These are phyloP conservation scores for Rhodamnia rubescens DNA, from an alignment of 345 rosid species.

Conservation along the genomic window DNA sequence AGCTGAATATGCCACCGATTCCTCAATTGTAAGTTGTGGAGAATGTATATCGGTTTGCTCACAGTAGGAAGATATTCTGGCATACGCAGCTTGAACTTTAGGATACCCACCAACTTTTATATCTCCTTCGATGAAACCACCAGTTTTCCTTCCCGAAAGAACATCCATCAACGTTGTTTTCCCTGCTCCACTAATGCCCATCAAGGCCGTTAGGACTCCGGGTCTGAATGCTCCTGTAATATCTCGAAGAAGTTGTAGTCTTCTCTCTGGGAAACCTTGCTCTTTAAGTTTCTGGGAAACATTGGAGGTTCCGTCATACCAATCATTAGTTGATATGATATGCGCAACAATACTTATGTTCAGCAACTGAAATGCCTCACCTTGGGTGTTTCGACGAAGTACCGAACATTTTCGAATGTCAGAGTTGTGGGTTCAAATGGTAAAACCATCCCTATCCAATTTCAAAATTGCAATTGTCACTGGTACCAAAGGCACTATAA, in stretches of 20 bases:
- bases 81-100: slow-evolving; percentile 29
- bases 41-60: slow-evolving; percentile 38
- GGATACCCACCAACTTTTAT: slow-evolving; percentile 33
- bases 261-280: slow-evolving; percentile 15
- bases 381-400: slow-evolving; percentile 21
- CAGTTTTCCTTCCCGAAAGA: slow-evolving; percentile 41
- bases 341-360: not conserved
- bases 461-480: not conserved
- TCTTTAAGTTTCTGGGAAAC: slow-evolving; percentile 10
- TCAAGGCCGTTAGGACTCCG: slow-evolving; percentile 32
- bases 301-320: not conserved
- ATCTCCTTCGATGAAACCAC: slow-evolving; percentile 26
- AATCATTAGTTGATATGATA: not conserved
- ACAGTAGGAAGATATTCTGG: slow-evolving; percentile 36
- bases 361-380: not conserved
- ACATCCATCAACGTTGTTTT: slow-evolving; percentile 45
- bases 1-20: slow-evolving; percentile 29
- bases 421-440: slow-evolving; percentile 23
- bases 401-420: slow-evolving; percentile 16
- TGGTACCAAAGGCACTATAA: not conserved
- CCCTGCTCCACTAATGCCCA: slow-evolving; percentile 41
- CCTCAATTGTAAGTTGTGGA: slow-evolving; percentile 28
- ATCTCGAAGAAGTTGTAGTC: slow-evolving; percentile 23
- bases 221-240: slow-evolving; percentile 35
- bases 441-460: slow-evolving; percentile 10